Evolutionary conservation across 306 rosid species (phyloP).

Genomic region (Sphenostylis stenocarpa): DNA sequence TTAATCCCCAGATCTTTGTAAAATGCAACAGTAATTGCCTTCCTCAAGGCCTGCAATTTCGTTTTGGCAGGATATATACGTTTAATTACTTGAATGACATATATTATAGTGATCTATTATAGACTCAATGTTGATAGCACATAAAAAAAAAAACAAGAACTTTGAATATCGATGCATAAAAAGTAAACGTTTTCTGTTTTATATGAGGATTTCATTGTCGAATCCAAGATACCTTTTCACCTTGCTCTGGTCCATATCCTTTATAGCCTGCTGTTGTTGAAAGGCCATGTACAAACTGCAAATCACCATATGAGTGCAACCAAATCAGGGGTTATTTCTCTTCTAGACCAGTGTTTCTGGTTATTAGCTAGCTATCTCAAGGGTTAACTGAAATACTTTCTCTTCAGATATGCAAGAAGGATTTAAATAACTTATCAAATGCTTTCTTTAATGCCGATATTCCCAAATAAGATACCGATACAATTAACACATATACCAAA

Average conservation of each 20-base stretch:
- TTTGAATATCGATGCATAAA: background rate
- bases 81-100: background rate
- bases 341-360: background rate
- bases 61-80: background rate
- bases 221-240: conserved; percentile 60
- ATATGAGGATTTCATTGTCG: background rate
- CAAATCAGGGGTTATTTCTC: conserved; percentile 15
- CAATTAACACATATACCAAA: background rate
- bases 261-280: conserved; percentile 62
- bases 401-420: background rate
- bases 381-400: background rate
- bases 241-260: conserved; percentile 87
- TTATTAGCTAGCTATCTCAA: background rate
- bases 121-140: background rate
- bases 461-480: background rate
- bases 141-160: background rate
- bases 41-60: conserved; percentile 52
- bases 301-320: conserved; percentile 7
- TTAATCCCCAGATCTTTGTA: conserved; percentile 54
- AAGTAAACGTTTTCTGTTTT: background rate
- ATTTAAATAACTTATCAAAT: background rate
- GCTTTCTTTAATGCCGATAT: background rate
- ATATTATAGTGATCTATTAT: conserved; percentile 12
- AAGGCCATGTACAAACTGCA: conserved; percentile 71
- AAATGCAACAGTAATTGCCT: conserved; percentile 54